Evolutionary conservation across 1,139 yeast species (phyloP), one percentile per base, ranked within the genome.

Genomic region (Ogataea hybrid): DNA sequence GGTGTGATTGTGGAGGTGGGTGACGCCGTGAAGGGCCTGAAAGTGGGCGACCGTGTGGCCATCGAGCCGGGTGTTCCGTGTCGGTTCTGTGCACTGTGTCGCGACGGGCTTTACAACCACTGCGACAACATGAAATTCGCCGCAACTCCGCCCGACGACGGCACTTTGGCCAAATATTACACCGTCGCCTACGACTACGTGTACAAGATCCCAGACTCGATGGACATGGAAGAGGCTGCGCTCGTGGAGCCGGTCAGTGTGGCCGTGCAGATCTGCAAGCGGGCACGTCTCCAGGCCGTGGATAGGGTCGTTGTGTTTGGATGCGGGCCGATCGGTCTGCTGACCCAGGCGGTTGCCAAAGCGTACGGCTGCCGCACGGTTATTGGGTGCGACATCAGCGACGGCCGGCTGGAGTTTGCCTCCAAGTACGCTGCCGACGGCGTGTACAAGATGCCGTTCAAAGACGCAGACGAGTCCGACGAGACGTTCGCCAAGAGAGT

Each of bases 301-400:
- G 61, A 60, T 36, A 49, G 54, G 23, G 64, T 59, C 4, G 48
- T 61, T 16, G 64, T 64, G 25, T 56, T 59, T 39, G 68, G 68
- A 10, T 63, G 66, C 44, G 68, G 68, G 6, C 67, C 68, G 6
- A 63, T 64, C 46, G 68, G 68, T 3, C 48, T 64, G 28, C 49
- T 59, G 12, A 57, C 65, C 38, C 60, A 61, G 44, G 55, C 63
- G 0, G 59, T 62, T 6, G 64, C 68, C 4, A 59, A 58, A 39
- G 61, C 65, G 4, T 54, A 51, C 38, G 66, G 64, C 4, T 57
- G 62, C 30, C 53, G 50, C 36, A 61, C 60, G 44, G 57, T 64
- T 12, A 57, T 62, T 40, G 64, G 65, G n/a, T 57, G 62, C 32
- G 68, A 64, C 47, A 54, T 64, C 28, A 57, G 63, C 15, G 62